phyloP scores from a whole-genome alignment of 768 basidiomycete species.

The Lactarius indigo region DNA sequence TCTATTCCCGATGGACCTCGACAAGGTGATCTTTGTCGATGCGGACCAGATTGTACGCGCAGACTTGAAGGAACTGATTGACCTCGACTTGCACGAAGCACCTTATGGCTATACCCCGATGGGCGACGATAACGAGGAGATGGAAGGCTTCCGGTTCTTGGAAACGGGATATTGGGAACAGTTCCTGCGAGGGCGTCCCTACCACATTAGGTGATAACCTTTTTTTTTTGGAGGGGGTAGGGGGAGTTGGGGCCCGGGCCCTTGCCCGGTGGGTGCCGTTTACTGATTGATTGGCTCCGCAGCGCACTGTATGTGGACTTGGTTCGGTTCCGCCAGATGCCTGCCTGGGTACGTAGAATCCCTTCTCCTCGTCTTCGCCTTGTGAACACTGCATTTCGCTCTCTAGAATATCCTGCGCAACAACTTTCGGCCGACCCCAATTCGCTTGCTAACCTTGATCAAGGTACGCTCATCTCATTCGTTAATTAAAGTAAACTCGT shows the following conservation, averaged over 20 bases:
- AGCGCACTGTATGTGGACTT: no score
- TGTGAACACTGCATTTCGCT: no score
- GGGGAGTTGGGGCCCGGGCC: no score
- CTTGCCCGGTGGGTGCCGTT: not conserved
- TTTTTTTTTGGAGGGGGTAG: no score
- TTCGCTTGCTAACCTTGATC: slow-evolving; percentile 91
- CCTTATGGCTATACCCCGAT: slow-evolving; percentile 97
- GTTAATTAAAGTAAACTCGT: not conserved
- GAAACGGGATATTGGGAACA: slow-evolving; percentile 96
- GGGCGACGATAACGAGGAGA: slow-evolving; percentile 91
- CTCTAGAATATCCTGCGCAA: no score
- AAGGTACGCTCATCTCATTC: slow-evolving; percentile 47
- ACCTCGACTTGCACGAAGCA: slow-evolving; percentile 85
- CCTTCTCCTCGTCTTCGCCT: no score
- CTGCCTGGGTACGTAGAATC: no score
- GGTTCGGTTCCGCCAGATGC: no score
- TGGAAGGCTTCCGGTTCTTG: slow-evolving; percentile 99
- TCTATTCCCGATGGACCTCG: no score
- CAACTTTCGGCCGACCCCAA: no score
- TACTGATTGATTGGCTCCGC: no score
- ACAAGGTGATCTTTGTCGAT: no score
- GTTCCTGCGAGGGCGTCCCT: slow-evolving; percentile 75
- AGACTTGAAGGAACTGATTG: slow-evolving; percentile 91
- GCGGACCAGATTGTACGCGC: slow-evolving; percentile 96
- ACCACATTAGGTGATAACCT: slow-evolving; percentile 83